These are phyloP conservation scores for Podosphaera aphanis DNA, from an alignment of 2,329 filamentous ascomycete species.

Conservation along the genomic window DNA sequence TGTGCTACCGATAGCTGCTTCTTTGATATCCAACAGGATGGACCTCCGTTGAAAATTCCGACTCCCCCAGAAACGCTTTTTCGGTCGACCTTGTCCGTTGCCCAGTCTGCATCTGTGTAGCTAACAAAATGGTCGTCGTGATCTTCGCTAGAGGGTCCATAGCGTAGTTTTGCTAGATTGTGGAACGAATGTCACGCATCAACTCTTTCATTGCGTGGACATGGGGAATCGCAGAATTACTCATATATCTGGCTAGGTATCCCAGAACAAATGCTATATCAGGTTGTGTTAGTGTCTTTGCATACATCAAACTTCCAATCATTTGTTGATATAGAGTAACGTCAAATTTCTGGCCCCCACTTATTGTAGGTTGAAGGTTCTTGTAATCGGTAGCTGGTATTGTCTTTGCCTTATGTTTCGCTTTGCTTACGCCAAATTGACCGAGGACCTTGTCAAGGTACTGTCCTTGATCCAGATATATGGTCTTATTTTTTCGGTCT, in stretches of 20 bases:
- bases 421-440: not conserved
- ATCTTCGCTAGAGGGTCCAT: not conserved
- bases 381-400: not conserved
- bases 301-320: not conserved
- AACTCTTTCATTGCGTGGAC: not conserved
- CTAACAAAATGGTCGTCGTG: not conserved
- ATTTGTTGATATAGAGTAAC: too few relatives aligned
- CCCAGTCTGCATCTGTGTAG: not conserved
- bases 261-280: not conserved
- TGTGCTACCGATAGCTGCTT: not conserved
- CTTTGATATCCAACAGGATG: not conserved
- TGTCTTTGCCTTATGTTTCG: not conserved
- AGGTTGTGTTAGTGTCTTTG: not conserved
- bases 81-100: not conserved
- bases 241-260: not conserved
- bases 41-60: not conserved
- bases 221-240: not conserved
- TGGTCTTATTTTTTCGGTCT: not conserved
- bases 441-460: not conserved
- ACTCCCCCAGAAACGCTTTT: slow-evolving; percentile 1
- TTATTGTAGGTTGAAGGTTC: not conserved
- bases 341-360: not conserved
- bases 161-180: not conserved
- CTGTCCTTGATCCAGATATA: not conserved
- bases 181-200: not conserved